Base-by-base conservation (phyloP, 371 early-diverging fungal genomes). In the Mycotypha africana region DNA sequence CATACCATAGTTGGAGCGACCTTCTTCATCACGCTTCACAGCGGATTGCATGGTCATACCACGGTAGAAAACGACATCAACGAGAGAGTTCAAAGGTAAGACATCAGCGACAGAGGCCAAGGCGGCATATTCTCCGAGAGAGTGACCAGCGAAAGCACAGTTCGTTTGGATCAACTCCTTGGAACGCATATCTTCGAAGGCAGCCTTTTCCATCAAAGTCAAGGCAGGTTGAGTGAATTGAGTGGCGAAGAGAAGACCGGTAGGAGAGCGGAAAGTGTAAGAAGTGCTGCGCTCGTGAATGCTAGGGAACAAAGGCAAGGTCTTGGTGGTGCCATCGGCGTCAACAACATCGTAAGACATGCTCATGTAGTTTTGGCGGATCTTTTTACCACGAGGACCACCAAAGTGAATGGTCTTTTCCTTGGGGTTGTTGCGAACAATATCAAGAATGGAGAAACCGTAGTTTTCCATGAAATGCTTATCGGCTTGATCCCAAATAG, bases 31-130 rank as follows among this genome's bases (percentile, higher is more conserved):
- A 48, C 96, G 89, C 42, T 82, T 77, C 26, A 95, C 96, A 38
- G 94, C 91, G 31, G 84, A 84, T 65, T 95, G 96, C 96, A 97
- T 95, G 16, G 91, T 93, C 88, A 95, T 86, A 56, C 97, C 97
- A 65, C 97, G 92, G 68, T 93, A 95, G 69, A 97, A 96, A 32
- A 90, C 91, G 38, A 96, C 88, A 56, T 96, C 96, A 43, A 92
- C 91, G 17, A 93, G 70, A 20, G 86, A 73, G 59, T 91, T 89
- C 51, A 94, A 80, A 17, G 90, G 83, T 44, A 96, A 67, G 1
- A 94, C 91, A 55, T 88, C 84, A 58, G 92, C 95, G 38, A 96
- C 86, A 19, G 97, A 80, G 22, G 91, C 85, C 40, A 96, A 78
- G 45, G 91, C 94, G 60, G 94, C 90, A 58, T 96, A 96, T 60